Percentiles rank a stretch among this genome's conserved stretches.
Conservation (phyloP, 1,139 yeast genomes). For the Debaryomyces sp. region DNA sequence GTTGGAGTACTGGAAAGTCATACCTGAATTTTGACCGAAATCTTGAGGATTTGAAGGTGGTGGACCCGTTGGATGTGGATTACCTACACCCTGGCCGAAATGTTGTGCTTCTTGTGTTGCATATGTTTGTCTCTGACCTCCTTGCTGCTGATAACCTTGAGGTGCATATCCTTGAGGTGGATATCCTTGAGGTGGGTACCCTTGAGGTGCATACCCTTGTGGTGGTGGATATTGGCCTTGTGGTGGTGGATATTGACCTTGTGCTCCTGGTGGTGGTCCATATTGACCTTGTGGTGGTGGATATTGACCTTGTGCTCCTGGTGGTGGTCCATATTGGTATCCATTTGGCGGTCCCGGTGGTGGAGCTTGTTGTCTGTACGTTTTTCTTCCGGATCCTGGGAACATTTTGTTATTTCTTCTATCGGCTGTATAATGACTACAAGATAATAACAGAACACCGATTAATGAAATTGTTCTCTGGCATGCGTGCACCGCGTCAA, state of each 20-base stretch:
- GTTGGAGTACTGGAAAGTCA: slow-evolving; percentile 68
- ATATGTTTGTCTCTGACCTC: background rate
- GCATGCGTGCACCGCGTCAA: background rate
- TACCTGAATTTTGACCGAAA: slow-evolving; percentile 32
- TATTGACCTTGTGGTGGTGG: slow-evolving; percentile 14
- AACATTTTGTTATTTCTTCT: slow-evolving; percentile 24
- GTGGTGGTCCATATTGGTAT: slow-evolving; percentile 12
- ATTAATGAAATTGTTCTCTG: background rate
- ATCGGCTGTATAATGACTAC: background rate
- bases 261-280: too few species aligned
- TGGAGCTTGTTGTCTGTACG: slow-evolving; percentile 20
- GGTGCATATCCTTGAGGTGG: slow-evolving; percentile 14
- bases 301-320: slow-evolving; percentile 18
- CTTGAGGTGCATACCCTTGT: too few species aligned
- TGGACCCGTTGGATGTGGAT: slow-evolving; percentile 17
- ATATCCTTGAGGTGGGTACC: slow-evolving; percentile 19
- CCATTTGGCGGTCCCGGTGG: slow-evolving; percentile 21
- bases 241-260: slow-evolving; percentile 8
- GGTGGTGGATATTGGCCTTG: slow-evolving; percentile 17
- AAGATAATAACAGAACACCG: background rate
- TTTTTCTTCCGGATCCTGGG: slow-evolving; percentile 37
- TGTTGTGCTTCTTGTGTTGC: slow-evolving; percentile 8
- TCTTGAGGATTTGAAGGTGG: slow-evolving; percentile 39
- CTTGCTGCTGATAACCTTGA: slow-evolving; percentile 11
- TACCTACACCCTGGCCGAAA: slow-evolving; percentile 7